phyloP scores from a whole-genome alignment of 2,329 filamentous ascomycete species.

The Bipolaris sorokiniana region DNA sequence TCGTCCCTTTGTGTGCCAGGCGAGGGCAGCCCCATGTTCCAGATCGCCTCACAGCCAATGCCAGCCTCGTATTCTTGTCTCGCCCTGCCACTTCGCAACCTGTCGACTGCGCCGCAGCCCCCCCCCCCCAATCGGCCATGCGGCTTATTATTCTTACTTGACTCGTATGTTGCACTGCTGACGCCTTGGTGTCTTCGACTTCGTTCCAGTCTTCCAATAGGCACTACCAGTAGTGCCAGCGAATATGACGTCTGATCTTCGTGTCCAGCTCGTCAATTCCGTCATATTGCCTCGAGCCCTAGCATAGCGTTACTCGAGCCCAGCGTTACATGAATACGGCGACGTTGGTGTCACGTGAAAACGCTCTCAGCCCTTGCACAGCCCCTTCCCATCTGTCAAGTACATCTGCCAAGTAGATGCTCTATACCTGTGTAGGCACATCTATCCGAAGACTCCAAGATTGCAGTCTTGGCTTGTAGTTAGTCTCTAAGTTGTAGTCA shows the following conservation, averaged over 20 bases:
- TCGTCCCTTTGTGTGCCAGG: neutral
- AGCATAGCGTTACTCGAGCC: too few species aligned
- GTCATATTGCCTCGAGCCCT: too few species aligned
- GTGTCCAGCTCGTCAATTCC: neutral
- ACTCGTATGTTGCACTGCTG: constrained; percentile 8
- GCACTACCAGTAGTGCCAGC: neutral
- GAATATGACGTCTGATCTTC: neutral
- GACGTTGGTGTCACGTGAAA: too few species aligned
- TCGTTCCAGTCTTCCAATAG: neutral
- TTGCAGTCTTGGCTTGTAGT: too few species aligned
- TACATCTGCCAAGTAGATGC: too few species aligned
- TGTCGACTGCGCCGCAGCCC: constrained; percentile 18
- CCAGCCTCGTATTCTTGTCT: constrained; percentile 13
- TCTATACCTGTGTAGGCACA: too few species aligned
- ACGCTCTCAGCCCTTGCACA: too few species aligned
- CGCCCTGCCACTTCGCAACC: neutral
- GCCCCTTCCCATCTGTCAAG: too few species aligned
- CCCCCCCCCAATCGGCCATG: neutral
- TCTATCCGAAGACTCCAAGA: too few species aligned
- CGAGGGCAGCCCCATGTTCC: constrained; percentile 14
- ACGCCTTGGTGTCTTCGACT: neutral
- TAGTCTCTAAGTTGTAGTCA: too few species aligned
- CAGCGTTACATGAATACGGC: too few species aligned
- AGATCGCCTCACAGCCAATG: constrained; percentile 3
- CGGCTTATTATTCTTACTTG: constrained; percentile 8